Conservation (phyloP, 352 stramenopile species). For the Pythium folliculosum region DNA sequence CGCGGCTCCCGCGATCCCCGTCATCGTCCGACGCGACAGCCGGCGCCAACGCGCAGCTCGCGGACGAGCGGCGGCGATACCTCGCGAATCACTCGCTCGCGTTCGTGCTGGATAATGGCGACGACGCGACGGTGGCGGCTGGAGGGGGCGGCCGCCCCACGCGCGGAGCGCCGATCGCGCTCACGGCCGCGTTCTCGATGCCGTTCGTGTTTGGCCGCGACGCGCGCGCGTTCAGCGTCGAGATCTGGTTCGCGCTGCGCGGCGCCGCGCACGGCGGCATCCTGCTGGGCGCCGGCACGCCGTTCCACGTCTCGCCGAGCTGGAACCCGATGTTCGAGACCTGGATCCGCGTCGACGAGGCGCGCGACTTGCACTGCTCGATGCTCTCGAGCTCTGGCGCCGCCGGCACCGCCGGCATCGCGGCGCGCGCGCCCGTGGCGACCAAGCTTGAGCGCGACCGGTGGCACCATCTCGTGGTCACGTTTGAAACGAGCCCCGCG, state of each 20-base stretch:
- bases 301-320: constrained; percentile 30
- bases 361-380: constrained; percentile 19
- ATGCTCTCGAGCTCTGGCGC: constrained; percentile 2
- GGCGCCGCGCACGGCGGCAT: constrained; percentile 16
- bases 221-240: constrained; percentile 22
- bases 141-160: background rate
- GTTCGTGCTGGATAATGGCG: constrained; percentile 16
- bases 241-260: constrained; percentile 26
- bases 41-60: background rate
- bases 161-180: background rate
- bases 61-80: background rate
- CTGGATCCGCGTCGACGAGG: constrained; percentile 21
- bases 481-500: constrained; percentile 29
- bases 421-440: constrained; percentile 15
- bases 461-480: constrained; percentile 52
- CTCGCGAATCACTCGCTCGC: constrained; percentile 22
- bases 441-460: constrained; percentile 28
- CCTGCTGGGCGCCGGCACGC: constrained; percentile 24
- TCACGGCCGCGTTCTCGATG: constrained; percentile 27
- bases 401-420: background rate
- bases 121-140: background rate
- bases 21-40: background rate
- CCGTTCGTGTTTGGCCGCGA: constrained; percentile 32
- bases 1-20: background rate
- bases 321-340: constrained; percentile 30